phyloP scores from a whole-genome alignment of 177 flowering plant genomes.

The Vitis hybrid region DNA sequence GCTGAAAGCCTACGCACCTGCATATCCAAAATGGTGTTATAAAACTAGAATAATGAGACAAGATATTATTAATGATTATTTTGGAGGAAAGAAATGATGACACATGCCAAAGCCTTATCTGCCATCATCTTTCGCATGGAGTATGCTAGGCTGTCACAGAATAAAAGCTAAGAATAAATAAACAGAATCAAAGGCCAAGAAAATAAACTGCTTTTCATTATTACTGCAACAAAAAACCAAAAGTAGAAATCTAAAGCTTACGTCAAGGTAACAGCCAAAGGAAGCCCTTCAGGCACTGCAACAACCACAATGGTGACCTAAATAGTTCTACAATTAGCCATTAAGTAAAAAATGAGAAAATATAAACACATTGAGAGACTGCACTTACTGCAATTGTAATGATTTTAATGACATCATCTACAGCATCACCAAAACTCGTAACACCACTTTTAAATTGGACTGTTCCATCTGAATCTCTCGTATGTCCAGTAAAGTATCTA shows the following conservation, averaged over 20 bases:
- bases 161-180: not conserved
- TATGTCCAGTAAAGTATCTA: constrained; percentile 88
- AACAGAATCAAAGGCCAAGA: not conserved
- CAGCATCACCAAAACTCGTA: constrained; percentile 52
- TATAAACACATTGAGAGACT: not conserved
- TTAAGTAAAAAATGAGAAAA: not conserved
- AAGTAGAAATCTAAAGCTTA: constrained; percentile 30
- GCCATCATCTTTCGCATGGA: constrained; percentile 99
- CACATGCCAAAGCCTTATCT: constrained; percentile 89
- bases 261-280: constrained; percentile 96
- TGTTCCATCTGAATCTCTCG: constrained; percentile 41
- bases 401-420: constrained; percentile 73
- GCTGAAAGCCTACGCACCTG: constrained; percentile 99
- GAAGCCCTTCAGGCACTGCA: constrained; percentile 99
- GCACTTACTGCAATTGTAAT: constrained; percentile 83
- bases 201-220: too few relatives aligned
- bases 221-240: too few relatives aligned
- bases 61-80: not conserved
- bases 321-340: constrained; percentile 10
- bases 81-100: not conserved
- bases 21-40: constrained; percentile 14
- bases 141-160: constrained; percentile 76
- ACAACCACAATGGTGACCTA: constrained; percentile 98
- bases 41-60: not conserved
- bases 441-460: constrained; percentile 51